Base-by-base conservation (phyloP, 2,329 filamentous ascomycete species). In the Chrysoporthe austroafricana region DNA sequence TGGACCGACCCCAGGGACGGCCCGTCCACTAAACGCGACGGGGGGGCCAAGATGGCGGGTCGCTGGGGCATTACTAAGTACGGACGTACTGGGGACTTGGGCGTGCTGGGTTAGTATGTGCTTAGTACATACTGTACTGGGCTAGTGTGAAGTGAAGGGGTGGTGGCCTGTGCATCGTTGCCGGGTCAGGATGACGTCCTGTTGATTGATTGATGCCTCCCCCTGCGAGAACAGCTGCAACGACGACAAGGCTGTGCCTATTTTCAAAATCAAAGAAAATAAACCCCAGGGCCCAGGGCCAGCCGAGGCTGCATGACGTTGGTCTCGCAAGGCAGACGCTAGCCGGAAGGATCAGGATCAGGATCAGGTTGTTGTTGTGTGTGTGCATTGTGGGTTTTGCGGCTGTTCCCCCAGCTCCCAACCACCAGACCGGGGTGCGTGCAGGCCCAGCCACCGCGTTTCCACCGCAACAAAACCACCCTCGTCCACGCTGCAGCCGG, bases 361-460 rank as follows among this genome's bases (percentile, higher is more conserved):
- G 26, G 26, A 46, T 46, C 44, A 14, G 13, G 44, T 46, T 46
- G 44, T 18, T 14, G 44, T 14, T 14, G 44, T 46, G 26, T 46
- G 44, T 46, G 36, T 39, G 36, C 36, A 39, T 39, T 39, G 36
- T 39, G 52, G 52, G 36, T 57, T 36, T 36, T 57, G 34, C 54
- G 54, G 52, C 52, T 57, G 34, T 39, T 48, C 21, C 48, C 48
- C 50, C 50, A 32, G 50, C 11, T 54, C 68, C 68, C 68, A 69
- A 69, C 68, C 68, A 67, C 68, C 68, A 39, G n/a, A 43, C 42
- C 26, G 43, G 59, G 42, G n/a, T 46, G n/a, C 59, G 32, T 67
- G 60, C 66, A 58, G 42, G 48, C 39, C 68, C 68, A 69, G 68
- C 68, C 68, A 69, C 63, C 68, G 65, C 65, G 68, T 69, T 69